Percentiles rank a stretch among this genome's conserved stretches.
Evolutionary conservation across 2,329 filamentous ascomycete genomes (phyloP).

Genomic region (Pestalotiopsis sp.): DNA sequence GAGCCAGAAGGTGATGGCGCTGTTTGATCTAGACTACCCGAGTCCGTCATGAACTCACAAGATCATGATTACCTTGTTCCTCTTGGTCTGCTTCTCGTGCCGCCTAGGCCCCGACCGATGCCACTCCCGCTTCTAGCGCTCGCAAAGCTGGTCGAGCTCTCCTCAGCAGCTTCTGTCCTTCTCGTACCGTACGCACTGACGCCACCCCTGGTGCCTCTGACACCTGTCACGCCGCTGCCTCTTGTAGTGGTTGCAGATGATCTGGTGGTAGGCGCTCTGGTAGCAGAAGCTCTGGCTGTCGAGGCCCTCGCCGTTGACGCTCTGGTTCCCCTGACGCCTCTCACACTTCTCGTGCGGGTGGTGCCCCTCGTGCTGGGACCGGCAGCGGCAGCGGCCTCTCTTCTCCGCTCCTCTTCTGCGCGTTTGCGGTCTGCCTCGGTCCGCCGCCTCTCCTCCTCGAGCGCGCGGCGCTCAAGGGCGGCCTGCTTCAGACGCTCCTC

Average conservation of each 20-base stretch:
- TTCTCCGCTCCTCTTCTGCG: slow-evolving; percentile 61
- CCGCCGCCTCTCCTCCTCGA: slow-evolving; percentile 77
- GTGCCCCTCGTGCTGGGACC: slow-evolving; percentile 11
- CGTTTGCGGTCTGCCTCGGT: slow-evolving; percentile 69
- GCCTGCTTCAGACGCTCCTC: slow-evolving; percentile 75
- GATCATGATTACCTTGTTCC: slow-evolving; percentile 40
- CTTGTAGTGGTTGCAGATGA: not conserved
- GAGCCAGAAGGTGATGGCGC: not conserved
- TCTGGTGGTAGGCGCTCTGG: slow-evolving; percentile 3
- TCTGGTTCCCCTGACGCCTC: slow-evolving; percentile 9
- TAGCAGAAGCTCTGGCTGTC: not conserved
- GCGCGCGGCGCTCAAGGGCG: slow-evolving; percentile 74
- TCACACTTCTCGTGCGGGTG: not conserved
- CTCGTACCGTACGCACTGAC: slow-evolving; percentile 22
- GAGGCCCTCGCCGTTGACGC: not conserved
- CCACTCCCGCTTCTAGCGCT: slow-evolving; percentile 40
- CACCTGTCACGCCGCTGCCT: slow-evolving; percentile 10
- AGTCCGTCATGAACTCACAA: too few relatives aligned
- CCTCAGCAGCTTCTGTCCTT: slow-evolving; percentile 32
- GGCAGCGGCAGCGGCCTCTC: slow-evolving; percentile 34
- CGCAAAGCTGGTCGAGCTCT: slow-evolving; percentile 31
- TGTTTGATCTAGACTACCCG: not conserved
- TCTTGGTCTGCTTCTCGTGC: slow-evolving; percentile 58
- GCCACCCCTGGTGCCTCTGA: slow-evolving; percentile 16
- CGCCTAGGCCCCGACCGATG: slow-evolving; percentile 48